Conservation (phyloP, 2,329 filamentous ascomycete species). For the Parasarocladium wereldwijsianum region DNA sequence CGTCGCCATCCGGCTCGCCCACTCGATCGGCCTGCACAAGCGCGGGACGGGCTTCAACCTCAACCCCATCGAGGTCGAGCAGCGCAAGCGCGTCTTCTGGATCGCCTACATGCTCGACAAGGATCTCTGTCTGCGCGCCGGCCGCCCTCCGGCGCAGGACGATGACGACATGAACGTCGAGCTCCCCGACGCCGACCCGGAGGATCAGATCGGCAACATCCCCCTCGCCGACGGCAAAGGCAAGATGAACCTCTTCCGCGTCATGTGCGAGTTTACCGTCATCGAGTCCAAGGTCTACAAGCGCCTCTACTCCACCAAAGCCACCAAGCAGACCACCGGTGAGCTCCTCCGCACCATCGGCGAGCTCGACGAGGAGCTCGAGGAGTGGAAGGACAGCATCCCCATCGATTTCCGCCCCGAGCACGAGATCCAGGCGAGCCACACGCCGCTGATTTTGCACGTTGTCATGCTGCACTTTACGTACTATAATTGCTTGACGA, state of each 20-base stretch:
- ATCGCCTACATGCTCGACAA: slow-evolving; percentile 53
- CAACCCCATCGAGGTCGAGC: slow-evolving; percentile 87
- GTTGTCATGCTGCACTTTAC: slow-evolving; percentile 90
- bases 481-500: slow-evolving; percentile 96
- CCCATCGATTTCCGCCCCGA: slow-evolving; percentile 95
- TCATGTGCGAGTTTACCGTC: slow-evolving; percentile 80
- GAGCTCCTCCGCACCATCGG: slow-evolving; percentile 92
- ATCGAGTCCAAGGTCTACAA: slow-evolving; percentile 95
- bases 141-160: slow-evolving; percentile 45
- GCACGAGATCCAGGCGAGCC: slow-evolving; percentile 83
- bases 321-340: slow-evolving; percentile 79
- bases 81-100: slow-evolving; percentile 56
- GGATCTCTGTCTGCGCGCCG: slow-evolving; percentile 44
- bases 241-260: slow-evolving; percentile 87
- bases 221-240: slow-evolving; percentile 76
- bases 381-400: slow-evolving; percentile 93
- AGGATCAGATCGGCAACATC: slow-evolving; percentile 89
- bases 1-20: slow-evolving; percentile 76
- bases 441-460: slow-evolving; percentile 87
- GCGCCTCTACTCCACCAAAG: slow-evolving; percentile 81
- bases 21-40: slow-evolving; percentile 93
- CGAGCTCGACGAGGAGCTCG: slow-evolving; percentile 75
- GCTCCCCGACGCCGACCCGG: slow-evolving; percentile 76
- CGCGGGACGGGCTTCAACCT: slow-evolving; percentile 84
- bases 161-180: slow-evolving; percentile 85